phyloP scores from a whole-genome alignment of 257 asterid species.

The Solanum rostratum region DNA sequence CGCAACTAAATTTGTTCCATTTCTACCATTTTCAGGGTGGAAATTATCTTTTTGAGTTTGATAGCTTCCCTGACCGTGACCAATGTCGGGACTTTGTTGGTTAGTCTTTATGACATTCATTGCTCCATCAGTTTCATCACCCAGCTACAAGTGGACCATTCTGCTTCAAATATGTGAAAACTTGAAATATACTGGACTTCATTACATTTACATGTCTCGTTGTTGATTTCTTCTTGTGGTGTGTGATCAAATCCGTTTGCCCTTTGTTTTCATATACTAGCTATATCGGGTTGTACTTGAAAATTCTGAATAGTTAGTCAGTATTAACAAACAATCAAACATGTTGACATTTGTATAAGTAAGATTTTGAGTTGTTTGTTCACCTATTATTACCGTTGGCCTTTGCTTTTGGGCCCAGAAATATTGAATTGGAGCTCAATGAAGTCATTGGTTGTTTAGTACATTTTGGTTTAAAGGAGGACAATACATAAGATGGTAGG shows the following conservation, averaged over 20 bases:
- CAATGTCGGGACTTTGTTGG: conserved; percentile 83
- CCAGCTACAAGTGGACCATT: background rate
- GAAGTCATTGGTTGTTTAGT: background rate
- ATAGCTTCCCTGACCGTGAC: conserved; percentile 76
- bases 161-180: background rate
- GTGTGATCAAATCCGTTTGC: background rate
- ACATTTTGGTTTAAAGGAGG: background rate
- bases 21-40: conserved; percentile 38
- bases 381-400: background rate
- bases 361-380: background rate
- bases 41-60: conserved; percentile 71
- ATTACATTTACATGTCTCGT: background rate
- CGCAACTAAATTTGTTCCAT: background rate
- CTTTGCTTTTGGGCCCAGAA: background rate
- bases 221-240: background rate
- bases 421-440: background rate
- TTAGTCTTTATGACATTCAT: conserved; percentile 24
- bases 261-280: background rate
- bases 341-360: background rate
- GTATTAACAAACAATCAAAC: background rate
- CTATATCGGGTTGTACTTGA: background rate
- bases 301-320: background rate
- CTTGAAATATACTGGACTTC: background rate
- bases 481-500: background rate
- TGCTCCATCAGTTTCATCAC: background rate